Base-by-base conservation (phyloP, 1,139 yeast genomes). In the Yamadazyma siamensis region DNA sequence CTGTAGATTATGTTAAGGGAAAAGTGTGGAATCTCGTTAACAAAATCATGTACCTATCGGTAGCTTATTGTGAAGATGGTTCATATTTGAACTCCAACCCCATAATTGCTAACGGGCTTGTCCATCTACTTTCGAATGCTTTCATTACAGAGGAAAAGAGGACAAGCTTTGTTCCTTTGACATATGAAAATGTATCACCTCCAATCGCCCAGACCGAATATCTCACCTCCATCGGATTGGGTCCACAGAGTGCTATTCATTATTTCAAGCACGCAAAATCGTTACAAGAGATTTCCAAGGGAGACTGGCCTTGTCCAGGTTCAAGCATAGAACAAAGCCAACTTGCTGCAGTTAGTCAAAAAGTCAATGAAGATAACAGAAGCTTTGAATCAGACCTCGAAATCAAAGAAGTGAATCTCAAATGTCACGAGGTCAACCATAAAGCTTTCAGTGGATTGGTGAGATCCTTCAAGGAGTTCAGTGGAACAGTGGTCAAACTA, bases 181-280 rank as follows among this genome's bases (percentile, higher is more conserved):
- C 62, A 12, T 65, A 75, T 59, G 56, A 59, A 24, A 64, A 66
- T 25, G 75, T 77, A 3, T 52, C 66, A 4, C 80, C 80, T 8
- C 71, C 84, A 0, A 59, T 61, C n/a, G 62, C 62, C 7, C 73
- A 75, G 41, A 52, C 73, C 6, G 62, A 67, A 5, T 75, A 71
- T 39, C 54, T 80, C 28, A 50, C 52, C 7, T 50, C 54, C 1
- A 44, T 66, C n/a, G 84, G 83, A 1, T 43, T 76, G 29, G 26
- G 61, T 1, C 63, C 57, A 11, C 44, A 50, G 0, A 61, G 59
- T 17, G 77, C 78, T 0, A 44, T 57, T 4, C 65, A 63, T 18
- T 52, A 64, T 15, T 54, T 73, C 34, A 49, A 57, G 6, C 56
- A 56, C 35, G 51, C 52, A 2, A 41, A 42, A 8, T 47, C 47